A percentile compares a stretch with the other conserved stretches of the same genome.
phyloP scores from a whole-genome alignment of 441 rosid species.

The Euphorbia corollata region DNA sequence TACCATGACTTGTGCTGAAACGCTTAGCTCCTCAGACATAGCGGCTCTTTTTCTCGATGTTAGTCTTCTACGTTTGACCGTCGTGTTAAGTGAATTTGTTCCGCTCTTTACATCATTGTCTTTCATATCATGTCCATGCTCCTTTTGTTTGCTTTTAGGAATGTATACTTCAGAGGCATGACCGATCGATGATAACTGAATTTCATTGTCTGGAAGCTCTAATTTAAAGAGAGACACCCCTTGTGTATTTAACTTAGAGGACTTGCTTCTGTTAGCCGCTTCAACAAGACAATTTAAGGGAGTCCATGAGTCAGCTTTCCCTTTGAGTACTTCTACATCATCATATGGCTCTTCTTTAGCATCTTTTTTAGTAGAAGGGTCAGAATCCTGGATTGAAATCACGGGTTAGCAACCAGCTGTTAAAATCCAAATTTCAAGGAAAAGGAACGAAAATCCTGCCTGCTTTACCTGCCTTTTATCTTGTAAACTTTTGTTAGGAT shows the following conservation, averaged over 20 bases:
- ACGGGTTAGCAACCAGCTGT: too few relatives aligned
- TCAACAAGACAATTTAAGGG: slow-evolving; percentile 70
- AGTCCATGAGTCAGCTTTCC: slow-evolving; percentile 60
- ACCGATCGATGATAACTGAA: slow-evolving; percentile 22
- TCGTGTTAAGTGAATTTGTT: slow-evolving; percentile 27
- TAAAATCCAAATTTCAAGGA: background rate
- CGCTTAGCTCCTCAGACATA: slow-evolving; percentile 30
- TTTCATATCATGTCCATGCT: slow-evolving; percentile 31
- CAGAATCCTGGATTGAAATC: slow-evolving; percentile 33
- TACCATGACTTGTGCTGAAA: slow-evolving; percentile 33
- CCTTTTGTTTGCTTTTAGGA: slow-evolving; percentile 38
- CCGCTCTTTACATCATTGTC: slow-evolving; percentile 37
- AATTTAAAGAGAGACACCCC: slow-evolving; percentile 28
- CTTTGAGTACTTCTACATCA: slow-evolving; percentile 34
- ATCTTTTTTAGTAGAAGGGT: slow-evolving; percentile 29
- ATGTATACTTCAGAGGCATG: slow-evolving; percentile 24
- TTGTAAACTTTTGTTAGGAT: slow-evolving; percentile 26
- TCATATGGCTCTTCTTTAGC: slow-evolving; percentile 26
- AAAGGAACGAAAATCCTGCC: slow-evolving; percentile 13
- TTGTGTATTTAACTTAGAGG: slow-evolving; percentile 41
- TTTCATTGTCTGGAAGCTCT: slow-evolving; percentile 29
- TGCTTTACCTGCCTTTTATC: slow-evolving; percentile 47
- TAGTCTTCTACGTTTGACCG: slow-evolving; percentile 50
- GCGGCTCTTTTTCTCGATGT: slow-evolving; percentile 35
- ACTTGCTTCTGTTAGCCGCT: slow-evolving; percentile 69